These are phyloP conservation scores for Fonsecaea pedrosoi DNA, from an alignment of 2,329 filamentous ascomycete genomes.

Conservation along the genomic window DNA sequence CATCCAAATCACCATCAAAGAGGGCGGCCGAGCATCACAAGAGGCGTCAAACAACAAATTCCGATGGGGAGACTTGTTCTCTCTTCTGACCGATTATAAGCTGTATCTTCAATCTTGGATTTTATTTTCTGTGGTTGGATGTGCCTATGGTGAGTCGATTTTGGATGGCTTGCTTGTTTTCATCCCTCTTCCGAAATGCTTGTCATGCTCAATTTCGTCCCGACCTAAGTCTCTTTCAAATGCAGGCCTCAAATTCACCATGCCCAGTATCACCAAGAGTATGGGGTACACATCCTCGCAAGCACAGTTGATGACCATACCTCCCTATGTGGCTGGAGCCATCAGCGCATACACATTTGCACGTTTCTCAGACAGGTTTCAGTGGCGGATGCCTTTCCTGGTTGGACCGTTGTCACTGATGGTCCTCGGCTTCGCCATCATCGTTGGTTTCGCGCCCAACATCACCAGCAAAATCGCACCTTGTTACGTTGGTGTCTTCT, in stretches of 20 bases:
- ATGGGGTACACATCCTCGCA: slow-evolving; percentile 65
- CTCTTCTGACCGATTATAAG: slow-evolving; percentile 45
- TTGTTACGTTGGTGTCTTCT: neutral
- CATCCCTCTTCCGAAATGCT: no score
- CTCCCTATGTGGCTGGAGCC: slow-evolving; percentile 67
- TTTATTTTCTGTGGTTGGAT: neutral
- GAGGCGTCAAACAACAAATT: neutral
- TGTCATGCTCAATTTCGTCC: no score
- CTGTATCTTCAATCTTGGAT: neutral
- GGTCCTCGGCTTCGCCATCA: neutral
- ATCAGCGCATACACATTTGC: slow-evolving; percentile 43
- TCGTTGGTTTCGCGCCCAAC: neutral
- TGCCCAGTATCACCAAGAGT: slow-evolving; percentile 75
- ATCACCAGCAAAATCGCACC: neutral
- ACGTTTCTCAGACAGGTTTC: slow-evolving; percentile 43
- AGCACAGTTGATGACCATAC: slow-evolving; percentile 75
- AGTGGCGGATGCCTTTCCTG: slow-evolving; percentile 45
- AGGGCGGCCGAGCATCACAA: no score
- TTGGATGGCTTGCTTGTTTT: neutral
- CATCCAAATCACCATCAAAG: no score
- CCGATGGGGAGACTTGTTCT: slow-evolving; percentile 41
- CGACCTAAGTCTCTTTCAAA: no score
- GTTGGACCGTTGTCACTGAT: slow-evolving; percentile 27
- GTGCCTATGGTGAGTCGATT: slow-evolving; percentile 18
- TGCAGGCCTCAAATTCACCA: slow-evolving; percentile 55